A percentile compares a stretch with the other conserved stretches of the same genome.
Evolutionary conservation across 768 basidiomycete genomes (phyloP).

Genomic region (Hortiboletus campestris): DNA sequence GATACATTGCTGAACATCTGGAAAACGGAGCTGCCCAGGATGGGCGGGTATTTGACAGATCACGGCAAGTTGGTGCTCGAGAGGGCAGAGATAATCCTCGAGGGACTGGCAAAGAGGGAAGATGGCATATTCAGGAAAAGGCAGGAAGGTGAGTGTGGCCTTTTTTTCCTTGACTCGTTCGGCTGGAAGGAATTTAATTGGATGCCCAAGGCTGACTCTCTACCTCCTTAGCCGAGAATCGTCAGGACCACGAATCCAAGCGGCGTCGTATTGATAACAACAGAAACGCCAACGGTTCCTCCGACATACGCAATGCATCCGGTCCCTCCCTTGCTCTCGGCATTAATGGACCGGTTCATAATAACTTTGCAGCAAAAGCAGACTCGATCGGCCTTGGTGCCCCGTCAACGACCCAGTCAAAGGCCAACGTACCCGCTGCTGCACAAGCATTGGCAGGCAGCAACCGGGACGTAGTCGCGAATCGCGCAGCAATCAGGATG

Average conservation of each 20-base stretch:
- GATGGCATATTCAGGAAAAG: slow-evolving; percentile 93
- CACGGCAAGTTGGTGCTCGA: slow-evolving; percentile 85
- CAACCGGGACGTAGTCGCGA: slow-evolving; percentile 89
- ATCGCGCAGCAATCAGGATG: slow-evolving; percentile 86
- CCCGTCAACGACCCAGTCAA: slow-evolving; percentile 54
- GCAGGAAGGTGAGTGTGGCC: slow-evolving; percentile 75
- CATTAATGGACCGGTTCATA: slow-evolving; percentile 36
- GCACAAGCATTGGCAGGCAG: slow-evolving; percentile 76
- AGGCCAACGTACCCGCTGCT: slow-evolving; percentile 56
- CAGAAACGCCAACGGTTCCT: slow-evolving; percentile 44
- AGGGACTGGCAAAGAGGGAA: slow-evolving; percentile 90
- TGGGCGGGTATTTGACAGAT: slow-evolving; percentile 97
- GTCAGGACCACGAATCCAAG: slow-evolving; percentile 90
- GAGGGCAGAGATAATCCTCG: slow-evolving; percentile 91
- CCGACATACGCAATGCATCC: slow-evolving; percentile 28
- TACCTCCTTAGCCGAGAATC: slow-evolving; percentile 71
- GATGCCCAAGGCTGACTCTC: slow-evolving; percentile 13
- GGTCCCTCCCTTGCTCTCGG: slow-evolving; percentile 33
- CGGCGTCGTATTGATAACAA: slow-evolving; percentile 65
- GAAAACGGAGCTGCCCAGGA: slow-evolving; percentile 88
- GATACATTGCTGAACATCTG: slow-evolving; percentile 95
- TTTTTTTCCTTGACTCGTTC: slow-evolving; percentile 7
- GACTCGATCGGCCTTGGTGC: slow-evolving; percentile 78
- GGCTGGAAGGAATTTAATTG: slow-evolving; percentile 3
- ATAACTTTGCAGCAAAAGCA: slow-evolving; percentile 72